These are phyloP conservation scores for Rhodamnia rubescens DNA, from an alignment of 345 rosid genomes.

Conservation along the genomic window DNA sequence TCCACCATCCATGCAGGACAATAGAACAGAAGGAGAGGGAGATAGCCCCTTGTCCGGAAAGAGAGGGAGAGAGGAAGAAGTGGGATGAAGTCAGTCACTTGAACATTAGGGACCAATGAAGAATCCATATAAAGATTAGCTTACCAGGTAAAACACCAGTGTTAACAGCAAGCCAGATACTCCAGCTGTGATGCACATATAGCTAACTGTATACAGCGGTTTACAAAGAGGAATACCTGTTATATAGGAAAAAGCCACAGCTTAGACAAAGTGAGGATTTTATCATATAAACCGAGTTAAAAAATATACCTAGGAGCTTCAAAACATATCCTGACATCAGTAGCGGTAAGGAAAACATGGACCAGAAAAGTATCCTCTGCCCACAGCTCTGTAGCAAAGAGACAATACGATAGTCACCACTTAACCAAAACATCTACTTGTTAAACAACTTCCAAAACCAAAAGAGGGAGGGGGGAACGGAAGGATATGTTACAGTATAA, in stretches of 20 bases:
- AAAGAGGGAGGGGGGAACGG: background rate
- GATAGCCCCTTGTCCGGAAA: background rate
- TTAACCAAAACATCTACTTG: background rate
- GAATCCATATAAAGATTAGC: background rate
- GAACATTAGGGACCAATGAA: background rate
- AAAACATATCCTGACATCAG: conserved; percentile 29
- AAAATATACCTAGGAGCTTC: conserved; percentile 25
- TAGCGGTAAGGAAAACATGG: conserved; percentile 19
- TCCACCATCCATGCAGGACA: background rate
- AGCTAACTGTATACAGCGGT: conserved; percentile 46
- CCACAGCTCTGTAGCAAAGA: conserved; percentile 23
- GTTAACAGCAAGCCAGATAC: conserved; percentile 42
- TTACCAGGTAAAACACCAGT: conserved; percentile 32
- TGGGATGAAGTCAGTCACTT: too few relatives aligned
- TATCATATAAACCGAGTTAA: background rate
- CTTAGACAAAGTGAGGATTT: background rate
- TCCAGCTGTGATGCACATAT: conserved; percentile 42
- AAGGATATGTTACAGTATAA: background rate
- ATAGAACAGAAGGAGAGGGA: background rate
- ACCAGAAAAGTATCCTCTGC: conserved; percentile 30
- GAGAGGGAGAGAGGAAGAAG: background rate
- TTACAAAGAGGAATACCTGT: conserved; percentile 47
- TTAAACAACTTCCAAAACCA: background rate
- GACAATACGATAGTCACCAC: background rate
- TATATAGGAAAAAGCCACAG: background rate